These are phyloP conservation scores for Annulohypoxylon maeteangense DNA, from an alignment of 495 filamentous ascomycete species.

Conservation along the genomic window DNA sequence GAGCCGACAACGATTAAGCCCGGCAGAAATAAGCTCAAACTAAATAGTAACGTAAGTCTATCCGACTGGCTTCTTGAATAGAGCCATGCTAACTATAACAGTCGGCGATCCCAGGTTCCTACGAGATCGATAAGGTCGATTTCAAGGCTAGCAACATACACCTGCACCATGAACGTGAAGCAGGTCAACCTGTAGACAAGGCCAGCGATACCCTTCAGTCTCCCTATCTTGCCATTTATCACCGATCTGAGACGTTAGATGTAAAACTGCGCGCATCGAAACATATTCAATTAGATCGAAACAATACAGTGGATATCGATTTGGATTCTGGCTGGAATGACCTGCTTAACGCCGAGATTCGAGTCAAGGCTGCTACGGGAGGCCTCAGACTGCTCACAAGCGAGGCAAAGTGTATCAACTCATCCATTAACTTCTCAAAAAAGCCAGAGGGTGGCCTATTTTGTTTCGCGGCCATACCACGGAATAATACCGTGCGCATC, in stretches of 20 bases:
- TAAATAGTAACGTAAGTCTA: constrained; percentile 62
- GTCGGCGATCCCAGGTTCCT: constrained; percentile 76
- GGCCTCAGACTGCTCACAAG: constrained; percentile 84
- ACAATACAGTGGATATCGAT: constrained; percentile 78
- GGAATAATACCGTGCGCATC: constrained; percentile 63
- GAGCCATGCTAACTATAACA: constrained; percentile 27
- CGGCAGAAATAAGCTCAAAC: constrained; percentile 63
- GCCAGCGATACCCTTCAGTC: constrained; percentile 54
- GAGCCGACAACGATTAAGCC: constrained; percentile 58
- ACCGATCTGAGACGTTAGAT: constrained; percentile 60
- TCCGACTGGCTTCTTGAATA: not conserved
- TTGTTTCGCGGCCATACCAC: constrained; percentile 65
- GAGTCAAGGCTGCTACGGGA: constrained; percentile 83
- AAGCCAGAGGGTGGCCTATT: constrained; percentile 72
- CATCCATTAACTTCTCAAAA: constrained; percentile 65
- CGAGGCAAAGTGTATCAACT: constrained; percentile 69
- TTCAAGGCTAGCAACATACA: constrained; percentile 74
- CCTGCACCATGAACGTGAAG: constrained; percentile 70
- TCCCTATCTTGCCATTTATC: constrained; percentile 58
- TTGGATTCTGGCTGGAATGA: constrained; percentile 81
- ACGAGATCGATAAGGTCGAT: constrained; percentile 77
- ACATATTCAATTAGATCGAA: constrained; percentile 78
- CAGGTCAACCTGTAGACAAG: constrained; percentile 54
- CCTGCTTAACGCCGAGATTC: constrained; percentile 72
- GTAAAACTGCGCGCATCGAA: constrained; percentile 59